Percentiles rank a stretch among this genome's conserved stretches.
These are phyloP conservation scores for Hypholoma sublateritium DNA, from an alignment of 768 basidiomycete genomes.

Conservation along the genomic window DNA sequence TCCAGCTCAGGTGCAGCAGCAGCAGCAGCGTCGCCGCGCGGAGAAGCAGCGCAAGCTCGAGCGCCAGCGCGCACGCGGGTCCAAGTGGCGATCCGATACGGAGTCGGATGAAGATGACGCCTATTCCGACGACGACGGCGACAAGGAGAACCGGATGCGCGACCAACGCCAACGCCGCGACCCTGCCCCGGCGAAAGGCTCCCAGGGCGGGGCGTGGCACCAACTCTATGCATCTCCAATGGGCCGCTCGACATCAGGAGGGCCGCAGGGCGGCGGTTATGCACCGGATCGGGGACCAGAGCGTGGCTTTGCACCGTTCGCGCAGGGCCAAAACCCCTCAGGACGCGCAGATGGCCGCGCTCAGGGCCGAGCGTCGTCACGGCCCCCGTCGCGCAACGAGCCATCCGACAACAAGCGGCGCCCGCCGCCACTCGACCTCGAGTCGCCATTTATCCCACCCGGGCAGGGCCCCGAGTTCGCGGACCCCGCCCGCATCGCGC, in stretches of 20 bases:
- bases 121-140: background rate
- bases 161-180: background rate
- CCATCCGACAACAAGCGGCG: slow-evolving; percentile 12
- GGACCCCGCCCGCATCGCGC: slow-evolving; percentile 13
- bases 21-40: slow-evolving; percentile 1
- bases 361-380: background rate
- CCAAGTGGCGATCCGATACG: slow-evolving; percentile 11
- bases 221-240: slow-evolving; percentile 1
- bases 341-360: background rate
- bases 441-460: slow-evolving; percentile 8
- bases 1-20: background rate
- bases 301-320: background rate
- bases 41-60: slow-evolving; percentile 16
- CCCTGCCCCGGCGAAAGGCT: background rate
- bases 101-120: slow-evolving; percentile 2
- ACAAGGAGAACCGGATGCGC: slow-evolving; percentile 3
- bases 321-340: background rate
- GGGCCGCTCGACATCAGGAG: background rate
- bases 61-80: slow-evolving; percentile 9
- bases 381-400: slow-evolving; percentile 2
- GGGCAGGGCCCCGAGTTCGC: background rate
- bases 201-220: slow-evolving; percentile 1
- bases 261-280: background rate
- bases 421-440: slow-evolving; percentile 12
- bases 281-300: background rate